A percentile compares a stretch with the other conserved stretches of the same genome.
Evolutionary conservation across 148 eudicot species (phyloP).

Genomic region (Spergularia bocconei): DNA sequence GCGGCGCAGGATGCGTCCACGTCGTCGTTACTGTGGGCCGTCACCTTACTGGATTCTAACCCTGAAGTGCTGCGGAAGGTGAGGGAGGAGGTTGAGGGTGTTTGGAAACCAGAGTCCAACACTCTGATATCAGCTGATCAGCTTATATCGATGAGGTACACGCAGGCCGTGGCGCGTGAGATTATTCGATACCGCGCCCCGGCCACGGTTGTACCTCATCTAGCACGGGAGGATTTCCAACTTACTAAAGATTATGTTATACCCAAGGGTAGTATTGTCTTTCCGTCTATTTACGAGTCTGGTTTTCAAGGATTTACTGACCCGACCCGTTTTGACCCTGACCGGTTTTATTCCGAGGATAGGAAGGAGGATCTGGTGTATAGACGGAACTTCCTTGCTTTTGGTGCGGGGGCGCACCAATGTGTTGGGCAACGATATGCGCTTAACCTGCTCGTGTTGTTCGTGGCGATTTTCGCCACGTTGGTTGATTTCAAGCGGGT

Average conservation of each 20-base stretch:
- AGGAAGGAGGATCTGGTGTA: constrained; percentile 63
- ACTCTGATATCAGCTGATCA: constrained; percentile 48
- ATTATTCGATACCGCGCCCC: constrained; percentile 63
- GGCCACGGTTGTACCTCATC: constrained; percentile 77
- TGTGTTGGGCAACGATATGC: constrained; percentile 93
- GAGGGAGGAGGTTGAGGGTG: constrained; percentile 40
- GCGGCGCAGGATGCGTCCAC: constrained; percentile 92
- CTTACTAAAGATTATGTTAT: constrained; percentile 47
- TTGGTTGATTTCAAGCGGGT: constrained; percentile 67
- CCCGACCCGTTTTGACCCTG: constrained; percentile 75
- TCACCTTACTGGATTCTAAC: constrained; percentile 60
- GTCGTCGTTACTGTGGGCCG: constrained; percentile 79
- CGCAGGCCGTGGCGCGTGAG: constrained; percentile 95
- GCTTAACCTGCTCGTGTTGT: constrained; percentile 56
- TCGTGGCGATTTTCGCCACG: constrained; percentile 62
- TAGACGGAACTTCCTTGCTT: constrained; percentile 64
- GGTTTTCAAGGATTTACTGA: constrained; percentile 78
- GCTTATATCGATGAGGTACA: constrained; percentile 57
- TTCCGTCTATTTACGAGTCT: constrained; percentile 83
- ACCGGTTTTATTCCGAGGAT: constrained; percentile 63
- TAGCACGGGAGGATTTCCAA: constrained; percentile 59
- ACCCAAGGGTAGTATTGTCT: constrained; percentile 76
- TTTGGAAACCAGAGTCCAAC: constrained; percentile 48
- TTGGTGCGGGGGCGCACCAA: constrained; percentile 86
- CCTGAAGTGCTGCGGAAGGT: constrained; percentile 55